Percentiles rank a stretch among this genome's conserved stretches.
Evolutionary conservation across 1,284 basidiomycete species (phyloP).

Genomic region (Puccinia brachypodii): DNA sequence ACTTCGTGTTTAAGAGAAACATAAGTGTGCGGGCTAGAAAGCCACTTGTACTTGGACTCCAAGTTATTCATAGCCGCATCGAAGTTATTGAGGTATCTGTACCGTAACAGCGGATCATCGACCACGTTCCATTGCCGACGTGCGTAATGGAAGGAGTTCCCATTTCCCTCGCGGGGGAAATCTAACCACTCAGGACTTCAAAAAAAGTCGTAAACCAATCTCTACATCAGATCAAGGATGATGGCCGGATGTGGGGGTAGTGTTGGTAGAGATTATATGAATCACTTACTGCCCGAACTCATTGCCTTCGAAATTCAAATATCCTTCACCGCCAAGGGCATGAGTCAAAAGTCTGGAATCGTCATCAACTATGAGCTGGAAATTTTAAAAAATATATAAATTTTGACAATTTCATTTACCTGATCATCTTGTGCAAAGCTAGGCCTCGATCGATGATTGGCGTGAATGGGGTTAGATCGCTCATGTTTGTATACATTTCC

Average conservation of each 20-base stretch:
- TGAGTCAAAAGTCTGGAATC: constrained; percentile 75
- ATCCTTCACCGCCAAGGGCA: constrained; percentile 90
- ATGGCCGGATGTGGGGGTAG: constrained; percentile 78
- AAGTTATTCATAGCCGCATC: constrained; percentile 88
- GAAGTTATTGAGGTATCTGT: constrained; percentile 89
- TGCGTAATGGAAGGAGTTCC: constrained; percentile 92
- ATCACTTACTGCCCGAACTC: constrained; percentile 51
- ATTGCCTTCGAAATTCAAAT: constrained; percentile 97
- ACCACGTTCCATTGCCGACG: constrained; percentile 88
- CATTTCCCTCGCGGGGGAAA: constrained; percentile 92
- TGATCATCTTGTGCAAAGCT: constrained; percentile 94
- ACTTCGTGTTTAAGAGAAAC: constrained; percentile 88
- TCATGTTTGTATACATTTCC: constrained; percentile 99
- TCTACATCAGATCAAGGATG: neutral
- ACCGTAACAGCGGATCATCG: constrained; percentile 79
- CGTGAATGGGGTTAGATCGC: constrained; percentile 80
- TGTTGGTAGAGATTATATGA: constrained; percentile 60
- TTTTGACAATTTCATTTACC: constrained; percentile 62
- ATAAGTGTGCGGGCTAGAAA: constrained; percentile 79
- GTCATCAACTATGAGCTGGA: neutral
- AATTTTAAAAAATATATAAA: neutral
- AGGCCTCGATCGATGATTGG: constrained; percentile 84
- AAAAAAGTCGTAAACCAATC: neutral
- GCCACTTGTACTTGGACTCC: constrained; percentile 79
- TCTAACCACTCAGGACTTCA: constrained; percentile 74